Evolutionary conservation across 225 moss, liverwort and hornwort species (phyloP).

Genomic region (Physcomitrium patens): DNA sequence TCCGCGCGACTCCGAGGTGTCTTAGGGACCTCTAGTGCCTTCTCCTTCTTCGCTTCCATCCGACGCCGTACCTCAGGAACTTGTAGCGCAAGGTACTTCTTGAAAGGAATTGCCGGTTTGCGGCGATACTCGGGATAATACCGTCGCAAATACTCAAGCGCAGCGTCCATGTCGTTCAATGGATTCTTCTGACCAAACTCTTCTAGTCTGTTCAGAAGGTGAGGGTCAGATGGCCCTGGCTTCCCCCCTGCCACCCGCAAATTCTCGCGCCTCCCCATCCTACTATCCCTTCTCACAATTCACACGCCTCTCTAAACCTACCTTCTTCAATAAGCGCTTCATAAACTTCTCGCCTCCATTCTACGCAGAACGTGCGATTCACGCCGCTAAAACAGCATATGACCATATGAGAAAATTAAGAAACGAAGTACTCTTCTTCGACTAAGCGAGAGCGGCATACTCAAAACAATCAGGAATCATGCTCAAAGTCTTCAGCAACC

Average conservation of each 20-base stretch:
- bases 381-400: not conserved
- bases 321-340: constrained; percentile 2
- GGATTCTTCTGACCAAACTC: constrained; percentile 73
- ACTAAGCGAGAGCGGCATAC: not conserved
- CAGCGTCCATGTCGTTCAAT: constrained; percentile 64
- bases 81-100: constrained; percentile 65
- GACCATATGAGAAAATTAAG: not conserved
- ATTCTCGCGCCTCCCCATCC: constrained; percentile 50
- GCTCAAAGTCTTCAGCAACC: too few relatives aligned
- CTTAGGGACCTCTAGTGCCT: constrained; percentile 27
- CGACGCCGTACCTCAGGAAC: constrained; percentile 65
- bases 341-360: not conserved
- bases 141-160: constrained; percentile 69
- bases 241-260: constrained; percentile 41
- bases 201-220: constrained; percentile 67
- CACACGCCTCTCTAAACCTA: not conserved
- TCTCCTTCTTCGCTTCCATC: constrained; percentile 33
- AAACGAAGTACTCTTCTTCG: not conserved
- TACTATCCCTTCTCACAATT: not conserved
- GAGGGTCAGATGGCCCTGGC: constrained; percentile 59
- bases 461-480: not conserved
- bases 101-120: constrained; percentile 71
- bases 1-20: constrained; percentile 37
- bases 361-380: not conserved
- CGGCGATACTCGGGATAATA: constrained; percentile 79